A percentile compares a stretch with the other conserved stretches of the same genome.
Conservation (phyloP, 805 yeast genomes). For the Ogataea kodamae region DNA sequence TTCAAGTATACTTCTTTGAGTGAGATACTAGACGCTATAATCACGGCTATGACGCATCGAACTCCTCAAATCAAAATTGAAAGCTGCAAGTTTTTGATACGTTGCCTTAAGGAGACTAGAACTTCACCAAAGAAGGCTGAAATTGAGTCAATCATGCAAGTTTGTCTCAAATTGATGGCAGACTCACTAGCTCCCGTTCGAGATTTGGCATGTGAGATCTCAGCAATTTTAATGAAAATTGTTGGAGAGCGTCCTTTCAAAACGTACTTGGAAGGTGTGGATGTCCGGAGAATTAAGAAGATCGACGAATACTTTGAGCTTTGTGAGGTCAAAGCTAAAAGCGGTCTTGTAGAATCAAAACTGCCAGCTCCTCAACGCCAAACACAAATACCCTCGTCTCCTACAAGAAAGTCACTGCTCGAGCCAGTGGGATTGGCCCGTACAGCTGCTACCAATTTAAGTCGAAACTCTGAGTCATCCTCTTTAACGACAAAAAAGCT, state of each 20-base stretch:
- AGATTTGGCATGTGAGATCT: conserved; percentile 66
- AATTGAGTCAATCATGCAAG: conserved; percentile 52
- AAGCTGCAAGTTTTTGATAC: conserved; percentile 57
- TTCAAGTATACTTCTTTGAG: conserved; percentile 47
- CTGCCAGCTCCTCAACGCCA: not conserved
- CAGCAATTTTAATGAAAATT: conserved; percentile 82
- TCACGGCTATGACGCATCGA: conserved; percentile 64
- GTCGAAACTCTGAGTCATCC: conserved; percentile 8
- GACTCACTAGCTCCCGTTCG: conserved; percentile 87
- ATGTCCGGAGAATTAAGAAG: conserved; percentile 62
- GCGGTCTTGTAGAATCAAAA: conserved; percentile 3
- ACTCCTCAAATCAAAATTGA: conserved; percentile 81
- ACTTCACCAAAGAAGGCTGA: conserved; percentile 50
- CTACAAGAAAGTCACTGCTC: not conserved
- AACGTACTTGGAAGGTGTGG: conserved; percentile 62
- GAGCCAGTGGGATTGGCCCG: conserved; percentile 1
- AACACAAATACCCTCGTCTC: not conserved
- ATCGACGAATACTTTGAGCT: conserved; percentile 55
- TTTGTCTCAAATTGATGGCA: conserved; percentile 58
- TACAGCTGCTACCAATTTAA: conserved; percentile 4
- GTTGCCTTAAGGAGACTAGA: conserved; percentile 54
- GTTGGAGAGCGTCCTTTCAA: conserved; percentile 68
- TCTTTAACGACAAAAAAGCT: conserved; percentile 14
- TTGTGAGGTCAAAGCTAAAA: conserved; percentile 51
- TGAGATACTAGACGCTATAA: conserved; percentile 57